Base-by-base conservation (phyloP, 23 red algal species). In the Gracilaria domingensis region DNA sequence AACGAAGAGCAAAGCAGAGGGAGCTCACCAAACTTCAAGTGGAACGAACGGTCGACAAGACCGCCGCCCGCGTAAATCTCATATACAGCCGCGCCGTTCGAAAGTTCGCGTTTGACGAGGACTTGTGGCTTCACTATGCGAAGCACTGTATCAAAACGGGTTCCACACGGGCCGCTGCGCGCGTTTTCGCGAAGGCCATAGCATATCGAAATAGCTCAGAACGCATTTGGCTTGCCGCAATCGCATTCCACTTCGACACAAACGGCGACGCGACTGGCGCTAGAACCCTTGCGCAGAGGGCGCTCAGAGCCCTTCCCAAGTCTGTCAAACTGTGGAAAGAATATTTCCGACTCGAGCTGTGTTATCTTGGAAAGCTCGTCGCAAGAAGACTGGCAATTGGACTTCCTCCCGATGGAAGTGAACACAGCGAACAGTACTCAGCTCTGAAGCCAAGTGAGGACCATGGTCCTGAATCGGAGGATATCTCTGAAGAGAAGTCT, bases 111-210 rank as follows among this genome's bases (percentile, higher is more conserved):
- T 77, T 56, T 21, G 89, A 92, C 65, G 61, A 75, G 49, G 37
- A 92, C 32, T 61, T 92, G 48, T 92, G 80, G 79, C 64, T 92
- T n/a, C 89, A 92, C 49, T 92, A 92, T 38, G 89, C 89, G 26
- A 83, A 78, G 58, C 80, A 92, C 67, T 92, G 89, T 59, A 36
- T 92, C 42, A 59, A 54, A 20, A 92, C 28, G 6, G 80, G 80
- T 32, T 42, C 80, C 24, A 42, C 51, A 21, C 42, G 66, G 12
- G 78, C 77, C 4, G 89, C 89, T 42, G 78, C 59, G 32, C 64
- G 69, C 28, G 77, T 92, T 18, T 77, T 92, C 57, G 71, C 71
- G 24, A 84, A 77, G 30, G 89, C 89, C 25, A 92, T 92, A 71
- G 89, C 89, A 13, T 76, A 58, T 54, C 37, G 89, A 47, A 55